phyloP scores from a whole-genome alignment of 768 basidiomycete genomes.

The Termitomyces sp. region DNA sequence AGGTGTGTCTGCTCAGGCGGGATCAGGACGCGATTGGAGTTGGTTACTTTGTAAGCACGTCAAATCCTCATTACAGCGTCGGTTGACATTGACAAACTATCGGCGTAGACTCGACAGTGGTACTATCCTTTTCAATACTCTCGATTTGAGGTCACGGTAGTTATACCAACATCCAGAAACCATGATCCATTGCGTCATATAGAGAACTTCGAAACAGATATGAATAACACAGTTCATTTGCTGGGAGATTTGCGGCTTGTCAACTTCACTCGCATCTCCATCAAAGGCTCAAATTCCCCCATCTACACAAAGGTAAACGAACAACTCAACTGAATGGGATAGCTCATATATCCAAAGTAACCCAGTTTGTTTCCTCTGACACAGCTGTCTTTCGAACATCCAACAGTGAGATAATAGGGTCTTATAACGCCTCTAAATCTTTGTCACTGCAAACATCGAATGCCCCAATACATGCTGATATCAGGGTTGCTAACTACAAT shows the following conservation, averaged over 20 bases:
- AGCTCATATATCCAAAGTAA: background rate
- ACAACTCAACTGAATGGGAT: background rate
- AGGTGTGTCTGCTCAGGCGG: conserved; percentile 24
- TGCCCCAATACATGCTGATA: conserved; percentile 29
- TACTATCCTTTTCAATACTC: background rate
- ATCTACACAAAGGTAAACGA: conserved; percentile 27
- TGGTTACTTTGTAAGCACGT: conserved; percentile 28
- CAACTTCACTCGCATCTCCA: conserved; percentile 28
- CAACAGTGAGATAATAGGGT: conserved; percentile 36
- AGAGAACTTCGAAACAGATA: conserved; percentile 35
- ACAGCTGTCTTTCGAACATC: conserved; percentile 16
- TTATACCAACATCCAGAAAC: conserved; percentile 25
- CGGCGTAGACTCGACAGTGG: conserved; percentile 4
- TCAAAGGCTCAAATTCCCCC: conserved; percentile 28
- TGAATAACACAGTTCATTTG: conserved; percentile 32
- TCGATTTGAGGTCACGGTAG: conserved; percentile 23
- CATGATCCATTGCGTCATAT: conserved; percentile 22
- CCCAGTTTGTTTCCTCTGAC: conserved; percentile 16
- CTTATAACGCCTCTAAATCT: conserved; percentile 27
- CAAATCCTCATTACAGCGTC: background rate
- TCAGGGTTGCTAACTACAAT: conserved; percentile 27
- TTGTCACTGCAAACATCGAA: conserved; percentile 37
- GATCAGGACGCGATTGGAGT: conserved; percentile 23
- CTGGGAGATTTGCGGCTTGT: conserved; percentile 29
- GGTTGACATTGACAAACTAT: background rate